Conservation (phyloP, 495 filamentous ascomycete genomes). For the Podospora comata region DNA sequence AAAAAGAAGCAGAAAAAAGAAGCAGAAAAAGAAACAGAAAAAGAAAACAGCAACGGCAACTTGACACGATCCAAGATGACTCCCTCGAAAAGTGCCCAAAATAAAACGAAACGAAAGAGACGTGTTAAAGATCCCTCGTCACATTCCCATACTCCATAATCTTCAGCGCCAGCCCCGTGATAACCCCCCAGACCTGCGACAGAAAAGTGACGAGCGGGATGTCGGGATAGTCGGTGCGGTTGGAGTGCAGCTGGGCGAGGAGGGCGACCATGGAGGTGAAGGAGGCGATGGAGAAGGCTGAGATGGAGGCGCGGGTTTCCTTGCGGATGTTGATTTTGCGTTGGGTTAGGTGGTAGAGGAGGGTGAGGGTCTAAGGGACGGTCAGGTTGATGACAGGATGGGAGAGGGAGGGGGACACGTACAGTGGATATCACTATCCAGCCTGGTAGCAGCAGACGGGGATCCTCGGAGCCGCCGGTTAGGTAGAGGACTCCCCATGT, state of each 20-base stretch:
- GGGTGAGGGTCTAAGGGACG: constrained; percentile 60
- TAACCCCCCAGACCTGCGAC: constrained; percentile 43
- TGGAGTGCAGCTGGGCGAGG: constrained; percentile 64
- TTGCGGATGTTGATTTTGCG: constrained; percentile 78
- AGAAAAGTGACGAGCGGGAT: constrained; percentile 60
- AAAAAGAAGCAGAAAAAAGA: background rate
- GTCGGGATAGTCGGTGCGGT: constrained; percentile 59
- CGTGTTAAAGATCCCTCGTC: constrained; percentile 21
- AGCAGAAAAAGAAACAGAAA: background rate
- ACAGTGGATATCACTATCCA: constrained; percentile 85
- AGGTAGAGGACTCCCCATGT: constrained; percentile 78
- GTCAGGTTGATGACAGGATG: constrained; percentile 1
- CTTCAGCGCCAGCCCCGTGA: constrained; percentile 21
- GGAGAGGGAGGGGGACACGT: constrained; percentile 25
- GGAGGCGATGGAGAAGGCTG: constrained; percentile 70
- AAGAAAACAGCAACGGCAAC: background rate
- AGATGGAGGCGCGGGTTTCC: constrained; percentile 73
- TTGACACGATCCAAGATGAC: no score
- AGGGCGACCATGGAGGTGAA: constrained; percentile 72
- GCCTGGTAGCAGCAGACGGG: constrained; percentile 73
- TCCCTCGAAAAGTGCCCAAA: no score
- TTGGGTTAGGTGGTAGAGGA: constrained; percentile 77
- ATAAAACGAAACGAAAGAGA: background rate
- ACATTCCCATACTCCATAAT: constrained; percentile 34
- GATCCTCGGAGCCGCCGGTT: constrained; percentile 69